Conservation (phyloP, 2,329 filamentous ascomycete species). For the Dactylella cylindrospora region DNA sequence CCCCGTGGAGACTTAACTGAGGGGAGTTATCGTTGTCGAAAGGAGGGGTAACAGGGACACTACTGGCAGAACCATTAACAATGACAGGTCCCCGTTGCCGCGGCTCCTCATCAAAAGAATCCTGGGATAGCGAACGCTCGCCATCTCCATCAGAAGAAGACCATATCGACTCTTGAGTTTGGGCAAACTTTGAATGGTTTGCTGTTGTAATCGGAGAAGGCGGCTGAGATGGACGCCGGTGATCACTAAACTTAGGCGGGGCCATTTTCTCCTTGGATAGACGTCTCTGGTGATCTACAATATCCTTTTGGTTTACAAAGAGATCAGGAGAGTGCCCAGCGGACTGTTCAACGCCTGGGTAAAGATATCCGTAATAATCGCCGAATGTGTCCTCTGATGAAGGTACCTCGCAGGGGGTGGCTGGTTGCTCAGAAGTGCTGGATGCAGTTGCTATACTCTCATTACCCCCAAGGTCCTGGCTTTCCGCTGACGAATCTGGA, state of each 20-base stretch:
- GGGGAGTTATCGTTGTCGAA: conserved; percentile 34
- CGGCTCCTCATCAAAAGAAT: conserved; percentile 45
- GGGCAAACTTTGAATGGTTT: conserved; percentile 28
- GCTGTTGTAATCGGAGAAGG: conserved; percentile 38
- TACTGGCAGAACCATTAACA: conserved; percentile 52
- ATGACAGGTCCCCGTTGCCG: conserved; percentile 52
- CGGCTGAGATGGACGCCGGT: conserved; percentile 44
- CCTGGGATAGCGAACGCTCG: conserved; percentile 43
- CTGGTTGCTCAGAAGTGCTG: conserved; percentile 37
- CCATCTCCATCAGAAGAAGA: conserved; percentile 43
- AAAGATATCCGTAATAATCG: conserved; percentile 42
- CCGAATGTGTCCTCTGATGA: conserved; percentile 31
- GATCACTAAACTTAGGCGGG: conserved; percentile 45
- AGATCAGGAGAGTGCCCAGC: conserved; percentile 42
- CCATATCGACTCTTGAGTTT: conserved; percentile 47
- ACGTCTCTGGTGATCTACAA: conserved; percentile 47
- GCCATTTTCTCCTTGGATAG: conserved; percentile 47
- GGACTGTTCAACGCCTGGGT: conserved; percentile 43
- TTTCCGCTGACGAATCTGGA: conserved; percentile 23
- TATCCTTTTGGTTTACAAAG: conserved; percentile 48
- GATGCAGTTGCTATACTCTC: conserved; percentile 40
- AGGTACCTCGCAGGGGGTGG: conserved; percentile 25
- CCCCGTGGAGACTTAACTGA: conserved; percentile 28
- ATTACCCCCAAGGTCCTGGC: conserved; percentile 19
- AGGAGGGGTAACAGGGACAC: conserved; percentile 38